Percentiles rank a stretch among this genome's conserved stretches.
phyloP scores from a whole-genome alignment of 768 basidiomycete species.

The Calvatia gigantea region DNA sequence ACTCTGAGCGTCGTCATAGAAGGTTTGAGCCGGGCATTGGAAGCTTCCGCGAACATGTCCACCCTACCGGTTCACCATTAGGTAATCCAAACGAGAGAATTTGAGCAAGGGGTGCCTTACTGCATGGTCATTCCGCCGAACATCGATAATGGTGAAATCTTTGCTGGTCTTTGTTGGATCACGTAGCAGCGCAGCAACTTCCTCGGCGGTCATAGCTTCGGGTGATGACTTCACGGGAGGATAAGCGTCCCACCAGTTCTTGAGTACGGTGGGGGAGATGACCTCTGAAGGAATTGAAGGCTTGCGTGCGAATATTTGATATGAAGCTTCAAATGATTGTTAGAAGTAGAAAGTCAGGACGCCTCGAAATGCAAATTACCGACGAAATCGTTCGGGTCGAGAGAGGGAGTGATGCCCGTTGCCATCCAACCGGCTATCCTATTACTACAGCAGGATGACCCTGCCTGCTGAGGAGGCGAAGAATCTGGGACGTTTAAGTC shows the following conservation, averaged over 20 bases:
- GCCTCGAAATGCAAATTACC: slow-evolving; percentile 21
- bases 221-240: slow-evolving; percentile 34
- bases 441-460: slow-evolving; percentile 4
- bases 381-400: slow-evolving; percentile 42
- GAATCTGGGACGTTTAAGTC: slow-evolving; percentile 41
- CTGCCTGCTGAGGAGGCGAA: neutral
- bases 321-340: slow-evolving; percentile 32
- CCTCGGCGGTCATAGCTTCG: slow-evolving; percentile 27
- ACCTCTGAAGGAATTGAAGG: slow-evolving; percentile 6
- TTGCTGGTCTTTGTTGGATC: slow-evolving; percentile 4
- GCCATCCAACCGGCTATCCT: slow-evolving; percentile 14
- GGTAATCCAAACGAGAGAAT: neutral
- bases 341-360: neutral
- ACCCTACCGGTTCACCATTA: slow-evolving; percentile 30
- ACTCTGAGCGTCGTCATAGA: slow-evolving; percentile 38
- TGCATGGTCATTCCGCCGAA: slow-evolving; percentile 41
- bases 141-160: slow-evolving; percentile 45
- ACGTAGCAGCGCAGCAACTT: slow-evolving; percentile 34
- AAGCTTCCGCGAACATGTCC: slow-evolving; percentile 51
- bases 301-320: slow-evolving; percentile 45
- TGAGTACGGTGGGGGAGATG: slow-evolving; percentile 26
- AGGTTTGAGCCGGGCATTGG: slow-evolving; percentile 47
- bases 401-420: slow-evolving; percentile 4
- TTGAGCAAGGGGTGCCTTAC: slow-evolving; percentile 29
- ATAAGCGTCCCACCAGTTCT: slow-evolving; percentile 54